A percentile compares a stretch with the other conserved stretches of the same genome.
phyloP scores from a whole-genome alignment of 805 yeast species.

The Kuraishia cidri region DNA sequence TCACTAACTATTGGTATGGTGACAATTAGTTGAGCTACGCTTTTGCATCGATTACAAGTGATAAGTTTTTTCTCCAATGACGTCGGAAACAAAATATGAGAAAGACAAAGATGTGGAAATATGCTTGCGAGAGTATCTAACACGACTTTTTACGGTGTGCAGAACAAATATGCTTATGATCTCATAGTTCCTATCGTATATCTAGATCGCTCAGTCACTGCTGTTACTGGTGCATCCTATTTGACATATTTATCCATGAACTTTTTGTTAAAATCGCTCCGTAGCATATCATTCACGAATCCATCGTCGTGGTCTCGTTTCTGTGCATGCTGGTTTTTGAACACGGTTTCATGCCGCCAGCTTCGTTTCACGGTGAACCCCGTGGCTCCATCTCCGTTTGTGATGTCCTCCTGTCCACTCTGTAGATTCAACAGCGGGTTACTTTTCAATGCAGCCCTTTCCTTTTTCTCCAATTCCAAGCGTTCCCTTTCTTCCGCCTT shows the following conservation, averaged over 20 bases:
- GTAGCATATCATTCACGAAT: slow-evolving; percentile 20
- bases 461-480: slow-evolving; percentile 15
- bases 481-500: slow-evolving; percentile 15
- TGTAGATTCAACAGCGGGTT: slow-evolving; percentile 15
- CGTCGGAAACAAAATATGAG: too few relatives aligned
- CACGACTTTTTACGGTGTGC: too few relatives aligned
- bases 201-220: too few relatives aligned
- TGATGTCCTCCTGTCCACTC: slow-evolving; percentile 4
- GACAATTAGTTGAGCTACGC: too few relatives aligned
- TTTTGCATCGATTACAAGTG: too few relatives aligned
- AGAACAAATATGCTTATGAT: too few relatives aligned
- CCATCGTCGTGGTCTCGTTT: slow-evolving; percentile 13
- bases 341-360: slow-evolving; percentile 26
- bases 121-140: too few relatives aligned
- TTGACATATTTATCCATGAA: slow-evolving; percentile 29
- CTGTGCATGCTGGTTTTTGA: slow-evolving; percentile 15
- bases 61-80: too few relatives aligned
- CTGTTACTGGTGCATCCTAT: too few relatives aligned
- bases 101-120: too few relatives aligned
- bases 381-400: slow-evolving; percentile 6
- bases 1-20: too few relatives aligned
- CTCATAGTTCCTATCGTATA: too few relatives aligned
- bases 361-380: slow-evolving; percentile 5
- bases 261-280: slow-evolving; percentile 29
- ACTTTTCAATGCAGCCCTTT: slow-evolving; percentile 11